Conservation (phyloP, 495 filamentous ascomycete genomes). For the Lophiostoma macrostomum region DNA sequence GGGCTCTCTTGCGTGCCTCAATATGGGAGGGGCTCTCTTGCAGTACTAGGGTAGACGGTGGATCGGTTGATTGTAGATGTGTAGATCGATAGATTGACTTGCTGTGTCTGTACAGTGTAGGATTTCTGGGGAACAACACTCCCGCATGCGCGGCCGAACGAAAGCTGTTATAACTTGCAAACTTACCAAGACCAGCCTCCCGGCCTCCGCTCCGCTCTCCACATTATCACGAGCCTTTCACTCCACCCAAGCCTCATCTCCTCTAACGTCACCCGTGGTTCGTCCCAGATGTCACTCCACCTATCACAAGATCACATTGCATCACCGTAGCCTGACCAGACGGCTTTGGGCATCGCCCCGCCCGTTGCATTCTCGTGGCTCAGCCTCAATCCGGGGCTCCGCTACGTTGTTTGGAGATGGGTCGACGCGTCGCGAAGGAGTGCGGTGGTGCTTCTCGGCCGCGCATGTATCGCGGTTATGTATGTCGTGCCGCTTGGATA, state of each 20-base stretch:
- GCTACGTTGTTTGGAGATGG: background rate
- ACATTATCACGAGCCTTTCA: conserved; percentile 2
- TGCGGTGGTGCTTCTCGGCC: conserved; percentile 16
- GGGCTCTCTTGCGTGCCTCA: no score
- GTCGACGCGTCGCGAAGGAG: background rate
- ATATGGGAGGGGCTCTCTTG: no score
- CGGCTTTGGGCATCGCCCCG: background rate
- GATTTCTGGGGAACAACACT: no score
- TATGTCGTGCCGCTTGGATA: no score
- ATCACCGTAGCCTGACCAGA: background rate
- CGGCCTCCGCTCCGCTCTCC: no score
- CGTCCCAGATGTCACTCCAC: conserved; percentile 2
- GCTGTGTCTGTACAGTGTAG: no score
- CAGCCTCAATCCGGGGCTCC: background rate
- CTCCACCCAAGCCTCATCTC: background rate
- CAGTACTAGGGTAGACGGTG: no score
- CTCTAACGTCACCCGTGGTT: background rate
- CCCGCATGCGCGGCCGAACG: no score
- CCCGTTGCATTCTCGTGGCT: conserved; percentile 4
- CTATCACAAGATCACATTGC: conserved; percentile 2
- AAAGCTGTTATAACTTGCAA: no score
- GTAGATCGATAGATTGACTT: no score
- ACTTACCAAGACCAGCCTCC: no score
- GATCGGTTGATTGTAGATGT: no score
- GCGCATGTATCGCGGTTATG: conserved; percentile 14